Base-by-base conservation (phyloP, 164 flowering plant species). In the Annona squamosa region DNA sequence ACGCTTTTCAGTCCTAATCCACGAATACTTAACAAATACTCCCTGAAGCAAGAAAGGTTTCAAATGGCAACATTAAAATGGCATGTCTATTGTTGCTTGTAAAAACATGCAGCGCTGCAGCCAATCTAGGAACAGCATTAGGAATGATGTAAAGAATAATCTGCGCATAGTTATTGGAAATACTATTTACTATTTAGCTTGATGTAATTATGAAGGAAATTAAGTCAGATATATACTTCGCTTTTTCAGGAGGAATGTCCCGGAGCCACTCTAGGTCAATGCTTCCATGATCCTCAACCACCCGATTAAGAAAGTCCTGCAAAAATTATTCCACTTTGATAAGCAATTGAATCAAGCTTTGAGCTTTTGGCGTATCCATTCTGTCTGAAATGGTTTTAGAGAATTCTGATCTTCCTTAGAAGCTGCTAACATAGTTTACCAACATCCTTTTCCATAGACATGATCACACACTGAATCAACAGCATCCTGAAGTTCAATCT, bases 1-100 rank as follows among this genome's bases (percentile, higher is more conserved):
- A 90, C 95, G 64, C 99, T 96, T 82, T 96, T 96, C 72, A 96
- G 77, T 48, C 99, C 99, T 78, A 96, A 69, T 10, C 99, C 99
- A 63, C 91, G 78, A 48, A 93, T 63, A 84, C 98, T 96, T 57
- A 96, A 81, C 68, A 96, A 86, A 76, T 85, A 96, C 45, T 91
- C 98, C 81, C 99, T 96, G 77, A 72, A 77, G 73, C 16, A 67
- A 56, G 70, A 42, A 37, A 46, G 1, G 6, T 57, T 52, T 16
- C 59, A 52, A 52, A 10, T 10, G 12, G n/a, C 68, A 64, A 66
- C 3, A 66, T 9, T 43, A 66, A 13, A 42, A 66, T 66, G 43
- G 48, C 43, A 16, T 42, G 4, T 66, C 46, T 66, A 42, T 66
- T 43, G 42, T n/a, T 66, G 43, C 4, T 13, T n/a, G 46, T 43